phyloP scores from a whole-genome alignment of 2,329 filamentous ascomycete species.

The Aaosphaeria pasadenensis region DNA sequence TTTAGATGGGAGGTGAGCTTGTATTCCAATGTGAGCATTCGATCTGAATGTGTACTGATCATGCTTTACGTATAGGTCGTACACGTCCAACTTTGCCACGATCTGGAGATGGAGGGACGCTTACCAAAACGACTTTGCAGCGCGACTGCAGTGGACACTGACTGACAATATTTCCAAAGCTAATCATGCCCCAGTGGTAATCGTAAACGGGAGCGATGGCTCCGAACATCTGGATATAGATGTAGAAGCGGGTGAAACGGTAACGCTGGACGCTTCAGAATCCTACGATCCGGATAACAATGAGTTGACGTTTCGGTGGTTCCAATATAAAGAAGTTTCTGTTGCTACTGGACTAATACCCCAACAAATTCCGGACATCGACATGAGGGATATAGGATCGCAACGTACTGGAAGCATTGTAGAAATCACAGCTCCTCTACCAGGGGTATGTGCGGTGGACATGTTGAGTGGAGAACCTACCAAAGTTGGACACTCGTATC shows the following conservation, averaged over 20 bases:
- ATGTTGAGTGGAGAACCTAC: too few species aligned
- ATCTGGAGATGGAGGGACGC: conserved; percentile 45
- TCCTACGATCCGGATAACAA: conserved; percentile 15
- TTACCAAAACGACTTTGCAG: conserved; percentile 44
- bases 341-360: too few species aligned
- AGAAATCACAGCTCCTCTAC: too few species aligned
- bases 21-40: conserved; percentile 3
- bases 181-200: conserved; percentile 14
- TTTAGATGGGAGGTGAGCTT: conserved; percentile 15
- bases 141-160: conserved; percentile 39
- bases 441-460: too few species aligned
- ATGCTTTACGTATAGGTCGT: not conserved
- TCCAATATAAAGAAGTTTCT: conserved; percentile 7
- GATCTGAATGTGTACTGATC: conserved; percentile 15
- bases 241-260: conserved; percentile 1
- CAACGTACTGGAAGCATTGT: too few species aligned
- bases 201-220: conserved; percentile 11
- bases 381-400: too few species aligned
- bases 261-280: conserved; percentile 8
- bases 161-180: conserved; percentile 12
- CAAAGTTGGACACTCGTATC: too few species aligned
- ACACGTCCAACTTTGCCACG: conserved; percentile 19
- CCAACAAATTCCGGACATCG: too few species aligned
- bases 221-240: conserved; percentile 1
- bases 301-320: conserved; percentile 11